phyloP scores from a whole-genome alignment of 129 eudicot genomes.

The Lactuca saligna region DNA sequence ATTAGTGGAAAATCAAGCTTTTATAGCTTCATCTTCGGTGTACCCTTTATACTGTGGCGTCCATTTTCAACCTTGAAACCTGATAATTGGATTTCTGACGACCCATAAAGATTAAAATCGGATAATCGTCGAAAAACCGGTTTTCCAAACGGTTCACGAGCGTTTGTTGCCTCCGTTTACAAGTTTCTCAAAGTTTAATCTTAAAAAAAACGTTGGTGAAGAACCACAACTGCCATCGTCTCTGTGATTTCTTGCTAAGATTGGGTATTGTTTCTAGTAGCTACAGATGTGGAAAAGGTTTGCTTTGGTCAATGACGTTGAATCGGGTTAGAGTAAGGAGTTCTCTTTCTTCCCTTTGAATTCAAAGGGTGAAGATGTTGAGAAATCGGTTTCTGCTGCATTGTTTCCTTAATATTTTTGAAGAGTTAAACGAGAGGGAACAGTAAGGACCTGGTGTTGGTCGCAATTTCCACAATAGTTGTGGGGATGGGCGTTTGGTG shows the following conservation, averaged over 20 bases:
- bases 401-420: too few relatives aligned
- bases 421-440: slow-evolving; percentile 32
- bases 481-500: too few relatives aligned
- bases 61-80: slow-evolving; percentile 37
- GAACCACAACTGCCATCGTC: slow-evolving; percentile 24
- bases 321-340: slow-evolving; percentile 48
- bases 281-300: slow-evolving; percentile 35
- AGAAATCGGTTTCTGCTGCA: too few relatives aligned
- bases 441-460: slow-evolving; percentile 34
- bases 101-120: slow-evolving; percentile 21
- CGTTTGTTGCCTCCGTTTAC: slow-evolving; percentile 30
- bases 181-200: slow-evolving; percentile 27
- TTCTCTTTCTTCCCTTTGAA: too few relatives aligned
- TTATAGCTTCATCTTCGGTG: too few relatives aligned
- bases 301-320: slow-evolving; percentile 27
- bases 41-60: slow-evolving; percentile 62
- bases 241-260: slow-evolving; percentile 70
- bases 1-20: too few relatives aligned
- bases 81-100: slow-evolving; percentile 23
- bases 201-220: background rate
- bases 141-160: slow-evolving; percentile 47
- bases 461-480: too few relatives aligned
- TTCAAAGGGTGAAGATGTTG: too few relatives aligned
- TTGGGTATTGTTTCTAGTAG: slow-evolving; percentile 52
- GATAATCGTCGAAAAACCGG: slow-evolving; percentile 61